phyloP scores from a whole-genome alignment of 495 filamentous ascomycete genomes.

The Aspergillus taichungensis region DNA sequence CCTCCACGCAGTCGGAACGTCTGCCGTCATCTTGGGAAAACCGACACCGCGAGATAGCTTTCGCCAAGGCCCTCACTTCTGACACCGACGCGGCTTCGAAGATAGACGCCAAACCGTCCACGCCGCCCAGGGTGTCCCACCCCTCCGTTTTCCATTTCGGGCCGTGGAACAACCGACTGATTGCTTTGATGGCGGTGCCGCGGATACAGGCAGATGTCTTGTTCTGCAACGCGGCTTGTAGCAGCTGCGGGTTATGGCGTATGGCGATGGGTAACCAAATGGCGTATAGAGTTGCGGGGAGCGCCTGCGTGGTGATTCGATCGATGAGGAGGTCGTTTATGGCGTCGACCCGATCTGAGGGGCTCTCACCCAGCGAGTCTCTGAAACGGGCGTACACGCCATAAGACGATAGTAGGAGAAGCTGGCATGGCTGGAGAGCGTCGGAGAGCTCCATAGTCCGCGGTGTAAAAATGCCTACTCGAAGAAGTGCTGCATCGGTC shows the following conservation, averaged over 20 bases:
- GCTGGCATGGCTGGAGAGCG: too few relatives aligned
- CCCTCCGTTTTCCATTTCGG: neutral
- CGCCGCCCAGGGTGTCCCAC: neutral
- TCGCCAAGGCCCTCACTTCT: neutral
- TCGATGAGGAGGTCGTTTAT: neutral
- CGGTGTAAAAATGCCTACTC: too few relatives aligned
- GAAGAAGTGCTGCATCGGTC: too few relatives aligned
- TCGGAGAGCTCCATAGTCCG: too few relatives aligned
- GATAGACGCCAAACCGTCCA: neutral
- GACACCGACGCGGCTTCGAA: neutral
- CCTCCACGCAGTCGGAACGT: neutral
- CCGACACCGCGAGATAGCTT: neutral
- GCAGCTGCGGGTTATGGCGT: neutral
- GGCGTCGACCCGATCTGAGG: neutral
- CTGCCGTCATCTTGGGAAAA: neutral
- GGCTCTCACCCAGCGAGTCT: neutral
- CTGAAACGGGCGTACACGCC: neutral
- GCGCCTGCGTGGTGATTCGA: neutral
- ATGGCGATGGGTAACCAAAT: neutral
- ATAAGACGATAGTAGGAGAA: too few relatives aligned
- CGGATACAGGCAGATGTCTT: neutral
- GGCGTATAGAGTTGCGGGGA: neutral
- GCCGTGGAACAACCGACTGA: neutral
- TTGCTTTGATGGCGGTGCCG: neutral
- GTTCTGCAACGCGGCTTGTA: neutral